phyloP scores from a whole-genome alignment of 148 eudicot genomes.

The Gaultheria prostrata region DNA sequence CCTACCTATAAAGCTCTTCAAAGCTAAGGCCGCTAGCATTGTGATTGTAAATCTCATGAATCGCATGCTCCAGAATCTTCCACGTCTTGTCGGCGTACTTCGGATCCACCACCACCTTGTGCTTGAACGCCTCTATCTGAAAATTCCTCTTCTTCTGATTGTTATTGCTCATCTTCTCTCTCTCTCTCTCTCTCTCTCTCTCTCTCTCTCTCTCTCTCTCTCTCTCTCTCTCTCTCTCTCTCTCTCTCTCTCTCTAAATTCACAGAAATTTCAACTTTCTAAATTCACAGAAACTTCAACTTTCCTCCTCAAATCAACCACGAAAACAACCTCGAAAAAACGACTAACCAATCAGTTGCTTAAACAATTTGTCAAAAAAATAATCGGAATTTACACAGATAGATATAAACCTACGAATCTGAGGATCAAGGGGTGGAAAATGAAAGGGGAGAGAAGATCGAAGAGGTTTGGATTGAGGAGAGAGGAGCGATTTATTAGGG shows the following conservation, averaged over 20 bases:
- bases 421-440: not conserved
- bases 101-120: constrained; percentile 67
- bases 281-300: no score
- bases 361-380: not conserved
- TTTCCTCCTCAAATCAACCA: not conserved
- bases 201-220: constrained; percentile 62
- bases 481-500: not conserved
- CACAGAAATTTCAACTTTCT: no score
- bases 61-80: constrained; percentile 67
- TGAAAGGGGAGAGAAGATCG: not conserved
- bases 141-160: constrained; percentile 58
- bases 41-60: constrained; percentile 67
- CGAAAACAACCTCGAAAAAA: constrained; percentile 1
- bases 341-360: not conserved
- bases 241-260: not conserved
- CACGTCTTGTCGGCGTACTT: constrained; percentile 72
- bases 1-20: constrained; percentile 68
- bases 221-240: constrained; percentile 14
- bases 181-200: constrained; percentile 22
- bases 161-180: constrained; percentile 37
- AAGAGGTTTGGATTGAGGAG: not conserved
- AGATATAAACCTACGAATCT: not conserved
- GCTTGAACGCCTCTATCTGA: constrained; percentile 70
- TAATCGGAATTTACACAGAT: not conserved
- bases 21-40: constrained; percentile 70